Base-by-base conservation (phyloP, 2,329 filamentous ascomycete species). In the Curvularia hawaiiensis region DNA sequence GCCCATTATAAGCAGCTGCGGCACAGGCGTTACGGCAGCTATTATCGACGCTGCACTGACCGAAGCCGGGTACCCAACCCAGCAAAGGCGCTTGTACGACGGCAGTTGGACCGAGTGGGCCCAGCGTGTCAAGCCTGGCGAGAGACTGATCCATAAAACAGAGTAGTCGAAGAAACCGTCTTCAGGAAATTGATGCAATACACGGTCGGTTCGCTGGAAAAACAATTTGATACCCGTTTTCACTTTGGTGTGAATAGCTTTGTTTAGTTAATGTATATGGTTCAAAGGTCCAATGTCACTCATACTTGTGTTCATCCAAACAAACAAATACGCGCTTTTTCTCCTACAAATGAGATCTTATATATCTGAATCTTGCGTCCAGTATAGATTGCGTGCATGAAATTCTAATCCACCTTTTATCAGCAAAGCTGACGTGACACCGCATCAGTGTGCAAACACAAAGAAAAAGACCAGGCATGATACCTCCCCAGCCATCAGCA, bases 81-180 rank as follows among this genome's bases (percentile, higher is more conserved):
- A 88, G 59, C 85, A 85, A 53, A 85, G 91, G 65, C 88, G 85
- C 72, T 83, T 99, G 22, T 99, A 99, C 71, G 95, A 99, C 75
- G 95, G 95, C 47, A 97, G 93, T 77, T 99, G 95, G 95, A 98
- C 95, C 85, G 96, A 82, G 87, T 90, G 87, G 86, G 88, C 87
- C 38, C 87, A 89, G 69, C 80, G 87, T 54, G 86, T 88, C 40
- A 80, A 80, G 57, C 81, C 85, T 24, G 80, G 83, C 2, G 88
- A 90, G 40, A 83, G 84, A 55, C 77, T 90, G 59, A 89, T 90
- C 66, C 68, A 79, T 51, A 89, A 87, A 73, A 78, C 59, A 4
- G 64, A 70, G 18, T 55, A 53, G 18, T 16, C 18, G 9, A 24
- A 1, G 4, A 14, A 5, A 10, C 7, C 7, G 6, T 20, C 9